Conservation (phyloP, 2,329 filamentous ascomycete genomes). For the Epichloe sylvatica region DNA sequence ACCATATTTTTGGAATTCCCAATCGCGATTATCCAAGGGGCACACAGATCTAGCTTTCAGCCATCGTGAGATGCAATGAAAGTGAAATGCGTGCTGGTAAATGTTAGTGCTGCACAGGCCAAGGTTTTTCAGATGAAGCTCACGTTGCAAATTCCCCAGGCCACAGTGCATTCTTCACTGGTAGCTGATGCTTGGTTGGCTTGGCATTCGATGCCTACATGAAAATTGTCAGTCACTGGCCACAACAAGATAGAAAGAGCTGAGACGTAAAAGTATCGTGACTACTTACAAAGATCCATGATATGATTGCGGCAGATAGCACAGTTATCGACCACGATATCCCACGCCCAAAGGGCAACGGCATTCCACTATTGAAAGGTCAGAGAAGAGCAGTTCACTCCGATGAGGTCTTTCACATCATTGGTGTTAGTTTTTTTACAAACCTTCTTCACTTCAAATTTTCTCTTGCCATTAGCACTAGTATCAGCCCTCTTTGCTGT, state of each 20-base stretch:
- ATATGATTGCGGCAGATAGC: conserved; percentile 99
- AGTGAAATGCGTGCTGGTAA: conserved; percentile 88
- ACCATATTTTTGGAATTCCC: conserved; percentile 99
- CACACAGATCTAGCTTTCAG: conserved; percentile 98
- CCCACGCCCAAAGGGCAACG: conserved; percentile 96
- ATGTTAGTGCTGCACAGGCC: conserved; percentile 19
- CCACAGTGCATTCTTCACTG: conserved; percentile 95
- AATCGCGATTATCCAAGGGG: conserved; percentile 92
- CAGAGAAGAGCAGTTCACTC: background rate
- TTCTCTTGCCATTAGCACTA: conserved; percentile 56
- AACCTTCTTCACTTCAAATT: conserved; percentile 98
- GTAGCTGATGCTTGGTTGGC: conserved; percentile 96
- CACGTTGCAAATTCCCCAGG: conserved; percentile 98
- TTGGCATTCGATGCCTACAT: conserved; percentile 89
- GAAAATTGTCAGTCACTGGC: conserved; percentile 7
- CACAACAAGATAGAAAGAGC: background rate
- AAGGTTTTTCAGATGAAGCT: conserved; percentile 19
- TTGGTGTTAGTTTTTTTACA: background rate
- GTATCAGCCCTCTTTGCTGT: conserved; percentile 40
- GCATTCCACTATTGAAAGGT: conserved; percentile 69
- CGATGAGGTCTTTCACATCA: background rate
- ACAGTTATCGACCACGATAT: conserved; percentile 98
- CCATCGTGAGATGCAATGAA: conserved; percentile 99
- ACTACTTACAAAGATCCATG: conserved; percentile 84
- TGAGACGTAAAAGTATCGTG: background rate